phyloP scores from a whole-genome alignment of 163 green algal genomes.

The Coccomyxa subellipsoidea region DNA sequence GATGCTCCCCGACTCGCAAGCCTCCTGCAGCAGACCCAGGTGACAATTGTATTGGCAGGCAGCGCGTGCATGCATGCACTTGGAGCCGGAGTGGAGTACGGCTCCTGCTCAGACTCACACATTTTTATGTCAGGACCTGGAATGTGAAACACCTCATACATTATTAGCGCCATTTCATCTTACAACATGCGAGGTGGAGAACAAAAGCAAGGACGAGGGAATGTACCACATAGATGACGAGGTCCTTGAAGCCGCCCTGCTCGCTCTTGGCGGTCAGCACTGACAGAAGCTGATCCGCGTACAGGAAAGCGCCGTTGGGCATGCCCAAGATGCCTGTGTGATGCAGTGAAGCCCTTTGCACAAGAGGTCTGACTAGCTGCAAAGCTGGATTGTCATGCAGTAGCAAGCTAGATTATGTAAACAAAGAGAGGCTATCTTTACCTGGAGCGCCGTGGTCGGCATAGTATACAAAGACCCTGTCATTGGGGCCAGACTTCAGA shows the following conservation, averaged over 20 bases:
- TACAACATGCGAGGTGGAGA: too few species aligned
- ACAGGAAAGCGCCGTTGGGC: slow-evolving; percentile 67
- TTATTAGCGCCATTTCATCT: too few species aligned
- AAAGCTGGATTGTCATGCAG: slow-evolving; percentile 47
- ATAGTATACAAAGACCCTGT: slow-evolving; percentile 93
- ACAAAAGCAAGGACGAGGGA: too few species aligned
- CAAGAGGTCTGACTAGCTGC: too few species aligned
- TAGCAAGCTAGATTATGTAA: slow-evolving; percentile 22
- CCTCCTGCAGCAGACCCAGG: slow-evolving; percentile 53
- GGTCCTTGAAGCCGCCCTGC: slow-evolving; percentile 67
- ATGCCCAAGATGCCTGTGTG: slow-evolving; percentile 87
- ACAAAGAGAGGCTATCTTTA: background rate
- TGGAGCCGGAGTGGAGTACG: too few species aligned
- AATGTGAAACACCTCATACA: too few species aligned
- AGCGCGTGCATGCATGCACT: background rate
- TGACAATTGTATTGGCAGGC: slow-evolving; percentile 32
- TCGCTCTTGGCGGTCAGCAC: slow-evolving; percentile 27
- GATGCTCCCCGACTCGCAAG: slow-evolving; percentile 90
- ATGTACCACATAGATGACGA: slow-evolving; percentile 38
- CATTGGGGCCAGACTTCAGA: slow-evolving; percentile 65
- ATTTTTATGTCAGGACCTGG: too few species aligned
- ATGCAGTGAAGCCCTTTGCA: slow-evolving; percentile 24
- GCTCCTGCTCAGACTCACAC: too few species aligned
- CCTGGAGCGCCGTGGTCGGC: slow-evolving; percentile 36
- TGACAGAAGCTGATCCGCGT: slow-evolving; percentile 44